These are phyloP conservation scores for Trichoderma asperellum DNA, from an alignment of 2,329 filamentous ascomycete genomes.

Conservation along the genomic window DNA sequence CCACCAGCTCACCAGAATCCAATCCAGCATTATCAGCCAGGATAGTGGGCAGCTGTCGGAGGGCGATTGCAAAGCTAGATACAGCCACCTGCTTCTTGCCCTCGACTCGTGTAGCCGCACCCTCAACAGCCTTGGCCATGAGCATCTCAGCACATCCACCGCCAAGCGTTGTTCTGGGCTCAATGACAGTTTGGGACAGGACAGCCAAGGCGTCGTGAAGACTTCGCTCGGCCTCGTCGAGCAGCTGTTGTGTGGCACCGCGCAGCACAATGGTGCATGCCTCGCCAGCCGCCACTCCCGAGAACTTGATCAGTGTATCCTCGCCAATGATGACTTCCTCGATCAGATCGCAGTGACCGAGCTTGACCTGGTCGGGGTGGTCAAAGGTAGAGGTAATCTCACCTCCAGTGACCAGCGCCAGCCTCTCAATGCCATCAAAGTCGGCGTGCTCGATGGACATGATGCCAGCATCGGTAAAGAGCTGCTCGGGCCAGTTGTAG, in stretches of 20 bases:
- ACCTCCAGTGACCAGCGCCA: constrained; percentile 93
- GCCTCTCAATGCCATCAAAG: constrained; percentile 94
- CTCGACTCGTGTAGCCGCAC: constrained; percentile 87
- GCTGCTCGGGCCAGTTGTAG: constrained; percentile 99
- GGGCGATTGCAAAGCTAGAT: constrained; percentile 82
- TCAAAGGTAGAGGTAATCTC: constrained; percentile 98
- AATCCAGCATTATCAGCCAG: constrained; percentile 96
- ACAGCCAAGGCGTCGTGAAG: constrained; percentile 96
- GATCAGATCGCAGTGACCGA: constrained; percentile 92
- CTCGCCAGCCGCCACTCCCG: constrained; percentile 88
- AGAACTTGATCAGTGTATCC: constrained; percentile 96
- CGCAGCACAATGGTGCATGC: constrained; percentile 97
- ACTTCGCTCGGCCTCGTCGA: constrained; percentile 95
- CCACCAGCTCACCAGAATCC: constrained; percentile 92
- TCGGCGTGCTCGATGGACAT: constrained; percentile 99
- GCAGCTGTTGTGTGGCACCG: constrained; percentile 92
- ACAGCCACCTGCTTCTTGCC: constrained; percentile 97
- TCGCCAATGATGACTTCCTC: constrained; percentile 99
- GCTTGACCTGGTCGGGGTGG: constrained; percentile 94
- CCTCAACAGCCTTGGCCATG: constrained; percentile 97
- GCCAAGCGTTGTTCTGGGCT: constrained; percentile 90
- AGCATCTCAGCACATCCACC: constrained; percentile 98
- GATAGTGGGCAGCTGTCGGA: constrained; percentile 93
- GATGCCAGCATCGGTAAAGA: constrained; percentile 96
- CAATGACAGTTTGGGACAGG: constrained; percentile 92